phyloP scores from a whole-genome alignment of 371 early-diverging fungal genomes.

The Mortierella sp. region DNA sequence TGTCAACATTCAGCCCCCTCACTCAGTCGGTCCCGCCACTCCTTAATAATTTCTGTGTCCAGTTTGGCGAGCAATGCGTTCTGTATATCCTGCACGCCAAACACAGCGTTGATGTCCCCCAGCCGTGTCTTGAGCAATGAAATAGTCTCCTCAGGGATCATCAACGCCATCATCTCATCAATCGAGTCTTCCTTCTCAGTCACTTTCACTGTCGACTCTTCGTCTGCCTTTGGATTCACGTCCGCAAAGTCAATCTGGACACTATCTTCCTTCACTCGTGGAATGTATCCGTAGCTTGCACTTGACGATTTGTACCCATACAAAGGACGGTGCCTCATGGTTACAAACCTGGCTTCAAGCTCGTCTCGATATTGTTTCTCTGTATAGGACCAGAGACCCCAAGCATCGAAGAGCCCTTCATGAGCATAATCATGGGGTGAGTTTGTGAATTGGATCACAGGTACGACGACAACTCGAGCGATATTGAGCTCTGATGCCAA shows the following conservation, averaged over 20 bases:
- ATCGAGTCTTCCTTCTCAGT: too few relatives aligned
- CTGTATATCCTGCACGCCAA: constrained; percentile 36
- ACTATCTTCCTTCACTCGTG: constrained; percentile 4
- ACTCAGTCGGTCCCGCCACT: constrained; percentile 11
- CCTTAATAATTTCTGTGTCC: constrained; percentile 6
- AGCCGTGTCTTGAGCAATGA: constrained; percentile 14
- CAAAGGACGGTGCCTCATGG: constrained; percentile 10
- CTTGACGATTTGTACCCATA: constrained; percentile 33
- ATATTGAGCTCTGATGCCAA: not conserved
- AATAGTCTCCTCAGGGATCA: constrained; percentile 8
- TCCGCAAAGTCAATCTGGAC: too few relatives aligned
- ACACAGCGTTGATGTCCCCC: constrained; percentile 16
- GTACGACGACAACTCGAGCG: constrained; percentile 25
- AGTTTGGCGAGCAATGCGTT: constrained; percentile 16
- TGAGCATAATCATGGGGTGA: constrained; percentile 11
- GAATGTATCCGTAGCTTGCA: constrained; percentile 18
- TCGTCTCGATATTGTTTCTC: constrained; percentile 27
- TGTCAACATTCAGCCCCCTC: constrained; percentile 5
- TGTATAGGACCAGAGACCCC: constrained; percentile 37
- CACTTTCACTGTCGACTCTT: too few relatives aligned
- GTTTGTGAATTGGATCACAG: constrained; percentile 7
- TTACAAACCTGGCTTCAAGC: constrained; percentile 9
- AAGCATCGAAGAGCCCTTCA: constrained; percentile 14
- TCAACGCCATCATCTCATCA: not conserved
- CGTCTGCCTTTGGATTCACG: too few relatives aligned